phyloP scores from a whole-genome alignment of 805 yeast genomes.

The Candida lessepsii region DNA sequence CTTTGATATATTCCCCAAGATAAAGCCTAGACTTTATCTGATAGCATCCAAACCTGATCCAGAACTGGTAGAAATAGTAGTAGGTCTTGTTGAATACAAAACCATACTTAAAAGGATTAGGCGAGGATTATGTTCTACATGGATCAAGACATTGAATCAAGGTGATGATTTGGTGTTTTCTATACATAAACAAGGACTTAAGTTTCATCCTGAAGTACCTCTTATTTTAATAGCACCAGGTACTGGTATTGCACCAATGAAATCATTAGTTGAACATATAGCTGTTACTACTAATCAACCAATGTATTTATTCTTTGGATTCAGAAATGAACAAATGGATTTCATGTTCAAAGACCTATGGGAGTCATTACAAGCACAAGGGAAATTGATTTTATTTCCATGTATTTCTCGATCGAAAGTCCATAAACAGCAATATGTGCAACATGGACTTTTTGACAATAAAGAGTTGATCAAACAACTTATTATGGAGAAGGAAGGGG shows the following conservation, averaged over 20 bases:
- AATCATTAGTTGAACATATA: slow-evolving; percentile 55
- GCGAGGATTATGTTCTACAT: slow-evolving; percentile 78
- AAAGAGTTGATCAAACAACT: slow-evolving; percentile 49
- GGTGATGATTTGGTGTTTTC: slow-evolving; percentile 56
- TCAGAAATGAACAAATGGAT: slow-evolving; percentile 65
- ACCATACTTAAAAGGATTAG: slow-evolving; percentile 77
- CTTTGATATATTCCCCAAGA: slow-evolving; percentile 72
- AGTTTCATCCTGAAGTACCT: slow-evolving; percentile 36
- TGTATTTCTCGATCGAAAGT: slow-evolving; percentile 53
- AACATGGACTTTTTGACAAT: slow-evolving; percentile 60
- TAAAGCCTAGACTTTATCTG: slow-evolving; percentile 81
- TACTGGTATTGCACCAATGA: slow-evolving; percentile 94
- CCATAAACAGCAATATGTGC: slow-evolving; percentile 59
- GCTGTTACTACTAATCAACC: slow-evolving; percentile 21
- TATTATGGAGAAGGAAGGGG: slow-evolving; percentile 54
- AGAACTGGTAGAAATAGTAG: slow-evolving; percentile 57
- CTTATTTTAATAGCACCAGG: slow-evolving; percentile 85
- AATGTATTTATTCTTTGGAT: slow-evolving; percentile 70
- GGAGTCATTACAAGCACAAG: slow-evolving; percentile 34
- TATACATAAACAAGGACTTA: slow-evolving; percentile 46
- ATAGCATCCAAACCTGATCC: slow-evolving; percentile 63
- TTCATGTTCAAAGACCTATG: slow-evolving; percentile 61
- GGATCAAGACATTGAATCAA: slow-evolving; percentile 52
- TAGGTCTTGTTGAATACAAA: slow-evolving; percentile 83
- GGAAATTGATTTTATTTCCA: slow-evolving; percentile 31